These are phyloP conservation scores for Trypanosoma brucei DNA, from an alignment of 208 protist genomes.

Conservation along the genomic window DNA sequence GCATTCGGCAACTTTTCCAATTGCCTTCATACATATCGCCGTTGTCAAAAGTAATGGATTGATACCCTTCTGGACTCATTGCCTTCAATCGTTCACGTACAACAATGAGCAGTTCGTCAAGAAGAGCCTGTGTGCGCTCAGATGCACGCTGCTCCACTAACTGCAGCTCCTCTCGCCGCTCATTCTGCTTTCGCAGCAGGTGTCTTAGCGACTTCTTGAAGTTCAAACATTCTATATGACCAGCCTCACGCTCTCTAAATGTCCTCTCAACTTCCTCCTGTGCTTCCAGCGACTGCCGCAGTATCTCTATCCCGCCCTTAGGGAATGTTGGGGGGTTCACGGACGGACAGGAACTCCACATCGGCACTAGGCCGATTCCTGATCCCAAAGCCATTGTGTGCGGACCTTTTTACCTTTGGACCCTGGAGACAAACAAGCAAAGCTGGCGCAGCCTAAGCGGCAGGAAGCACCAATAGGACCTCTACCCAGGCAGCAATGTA, in stretches of 20 bases:
- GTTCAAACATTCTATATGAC: conserved; percentile 31
- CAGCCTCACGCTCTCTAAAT: conserved; percentile 29
- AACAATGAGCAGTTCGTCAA: conserved; percentile 42
- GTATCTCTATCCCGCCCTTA: conserved; percentile 32
- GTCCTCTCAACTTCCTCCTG: conserved; percentile 30
- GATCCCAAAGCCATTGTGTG: too few relatives aligned
- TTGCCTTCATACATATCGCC: conserved; percentile 83
- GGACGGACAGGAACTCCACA: not conserved
- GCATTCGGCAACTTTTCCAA: conserved; percentile 83
- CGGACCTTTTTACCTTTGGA: too few relatives aligned
- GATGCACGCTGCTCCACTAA: conserved; percentile 33
- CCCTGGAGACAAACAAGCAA: too few relatives aligned
- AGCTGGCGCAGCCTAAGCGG: too few relatives aligned
- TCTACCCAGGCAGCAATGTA: too few relatives aligned
- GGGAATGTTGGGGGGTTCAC: conserved; percentile 24
- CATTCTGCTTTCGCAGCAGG: conserved; percentile 44
- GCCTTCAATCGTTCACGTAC: conserved; percentile 57
- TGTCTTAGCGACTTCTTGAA: conserved; percentile 37
- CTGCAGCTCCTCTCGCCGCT: conserved; percentile 44
- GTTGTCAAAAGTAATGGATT: conserved; percentile 78
- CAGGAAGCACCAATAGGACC: too few relatives aligned
- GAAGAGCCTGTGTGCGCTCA: conserved; percentile 31
- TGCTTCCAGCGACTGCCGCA: conserved; percentile 43
- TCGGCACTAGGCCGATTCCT: not conserved
- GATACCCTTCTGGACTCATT: conserved; percentile 69